Percentiles rank a stretch among this genome's conserved stretches.
These are phyloP conservation scores for Eragrostis curvula DNA, from an alignment of 176 grass and related monocot species.

Conservation along the genomic window DNA sequence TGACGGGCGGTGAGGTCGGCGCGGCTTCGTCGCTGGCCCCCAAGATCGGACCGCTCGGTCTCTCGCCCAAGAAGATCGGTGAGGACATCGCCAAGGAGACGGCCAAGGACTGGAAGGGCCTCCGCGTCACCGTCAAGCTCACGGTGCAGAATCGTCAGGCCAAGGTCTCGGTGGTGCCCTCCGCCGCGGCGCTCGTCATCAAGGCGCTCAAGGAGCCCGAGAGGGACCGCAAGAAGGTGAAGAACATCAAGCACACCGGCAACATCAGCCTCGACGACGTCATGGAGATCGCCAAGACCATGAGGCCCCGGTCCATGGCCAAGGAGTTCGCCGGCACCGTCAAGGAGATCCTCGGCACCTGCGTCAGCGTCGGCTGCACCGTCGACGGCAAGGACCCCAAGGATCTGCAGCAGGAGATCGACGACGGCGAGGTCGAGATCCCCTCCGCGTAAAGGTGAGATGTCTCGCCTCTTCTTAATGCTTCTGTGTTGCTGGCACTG, in stretches of 20 bases:
- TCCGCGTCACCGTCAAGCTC: conserved; percentile 86
- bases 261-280: conserved; percentile 84
- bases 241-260: conserved; percentile 80
- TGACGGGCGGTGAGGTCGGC: conserved; percentile 75
- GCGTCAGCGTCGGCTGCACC: conserved; percentile 71
- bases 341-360: conserved; percentile 76
- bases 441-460: conserved; percentile 43
- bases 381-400: conserved; percentile 78
- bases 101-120: conserved; percentile 87
- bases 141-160: conserved; percentile 86
- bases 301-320: conserved; percentile 64
- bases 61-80: conserved; percentile 82
- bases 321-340: conserved; percentile 62
- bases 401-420: conserved; percentile 73
- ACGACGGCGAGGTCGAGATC: conserved; percentile 64
- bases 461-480: neutral
- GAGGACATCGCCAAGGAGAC: conserved; percentile 92
- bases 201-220: conserved; percentile 80
- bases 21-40: conserved; percentile 75
- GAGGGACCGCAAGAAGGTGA: conserved; percentile 84
- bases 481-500: neutral
- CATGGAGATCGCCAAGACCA: conserved; percentile 66
- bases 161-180: conserved; percentile 78
- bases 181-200: conserved; percentile 79
- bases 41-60: conserved; percentile 79